These are phyloP conservation scores for Penicillium simplicissimum DNA, from an alignment of 495 filamentous ascomycete species.

Conservation along the genomic window DNA sequence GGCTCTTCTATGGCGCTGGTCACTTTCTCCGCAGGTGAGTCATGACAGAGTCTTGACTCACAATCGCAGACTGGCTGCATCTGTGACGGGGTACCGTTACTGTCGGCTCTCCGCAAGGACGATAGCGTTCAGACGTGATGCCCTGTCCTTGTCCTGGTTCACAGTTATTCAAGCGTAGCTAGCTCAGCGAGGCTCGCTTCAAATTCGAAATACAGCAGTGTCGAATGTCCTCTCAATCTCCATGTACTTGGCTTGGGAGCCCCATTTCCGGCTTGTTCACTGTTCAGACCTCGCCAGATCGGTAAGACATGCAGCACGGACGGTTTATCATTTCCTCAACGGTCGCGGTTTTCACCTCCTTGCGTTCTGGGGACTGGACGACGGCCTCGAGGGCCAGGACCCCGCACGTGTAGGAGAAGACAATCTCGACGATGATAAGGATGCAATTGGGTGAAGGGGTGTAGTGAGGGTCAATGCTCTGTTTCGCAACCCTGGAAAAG, in stretches of 20 bases:
- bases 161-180: neutral
- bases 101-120: neutral
- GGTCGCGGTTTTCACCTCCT: constrained; percentile 20
- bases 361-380: constrained; percentile 10
- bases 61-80: neutral
- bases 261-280: neutral
- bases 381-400: constrained; percentile 1
- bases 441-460: neutral
- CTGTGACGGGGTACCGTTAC: neutral
- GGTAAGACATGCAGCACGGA: constrained; percentile 29
- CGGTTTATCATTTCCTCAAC: constrained; percentile 18
- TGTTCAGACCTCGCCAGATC: constrained; percentile 13
- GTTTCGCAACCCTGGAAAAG: neutral
- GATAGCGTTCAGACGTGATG: neutral
- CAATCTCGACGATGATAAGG: constrained; percentile 3
- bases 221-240: neutral
- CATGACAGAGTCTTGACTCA: neutral
- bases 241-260: neutral
- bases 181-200: neutral
- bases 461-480: neutral
- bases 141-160: neutral
- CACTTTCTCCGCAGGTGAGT: constrained; percentile 17
- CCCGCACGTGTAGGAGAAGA: constrained; percentile 14
- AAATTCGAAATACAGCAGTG: neutral
- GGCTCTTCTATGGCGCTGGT: constrained; percentile 19